Conservation (phyloP, 345 rosid genomes). For the Eucalyptus brandiana region DNA sequence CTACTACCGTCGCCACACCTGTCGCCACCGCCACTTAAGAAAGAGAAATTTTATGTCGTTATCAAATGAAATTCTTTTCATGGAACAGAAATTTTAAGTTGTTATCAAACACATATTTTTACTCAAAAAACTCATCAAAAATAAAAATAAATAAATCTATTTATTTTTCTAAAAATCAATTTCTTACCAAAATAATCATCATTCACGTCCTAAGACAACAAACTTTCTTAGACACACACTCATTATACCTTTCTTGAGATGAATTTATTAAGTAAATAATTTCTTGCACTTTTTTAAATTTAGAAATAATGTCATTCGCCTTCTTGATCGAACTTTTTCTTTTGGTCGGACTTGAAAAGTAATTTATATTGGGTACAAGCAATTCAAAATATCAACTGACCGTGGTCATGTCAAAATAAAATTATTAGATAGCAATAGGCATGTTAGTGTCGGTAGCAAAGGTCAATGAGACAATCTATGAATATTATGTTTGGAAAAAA, state of each 20-base stretch:
- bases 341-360: neutral
- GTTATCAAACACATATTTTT: no score
- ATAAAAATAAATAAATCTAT: no score
- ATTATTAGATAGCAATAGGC: neutral
- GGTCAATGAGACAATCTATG: neutral
- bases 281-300: neutral
- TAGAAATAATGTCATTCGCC: neutral
- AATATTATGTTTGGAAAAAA: neutral
- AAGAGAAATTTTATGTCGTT: no score
- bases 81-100: no score
- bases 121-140: no score
- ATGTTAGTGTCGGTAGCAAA: neutral
- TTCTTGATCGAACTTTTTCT: neutral
- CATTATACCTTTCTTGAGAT: neutral
- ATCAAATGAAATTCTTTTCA: no score
- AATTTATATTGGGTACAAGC: neutral
- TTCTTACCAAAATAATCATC: no score
- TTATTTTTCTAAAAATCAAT: no score
- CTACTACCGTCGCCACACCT: fast-evolving
- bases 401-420: neutral
- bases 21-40: fast-evolving
- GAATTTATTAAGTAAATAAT: neutral
- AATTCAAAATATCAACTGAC: neutral
- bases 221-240: neutral
- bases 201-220: neutral